These are phyloP conservation scores for Euphrasia confusa DNA, from an alignment of 257 asterid species.

Conservation along the genomic window DNA sequence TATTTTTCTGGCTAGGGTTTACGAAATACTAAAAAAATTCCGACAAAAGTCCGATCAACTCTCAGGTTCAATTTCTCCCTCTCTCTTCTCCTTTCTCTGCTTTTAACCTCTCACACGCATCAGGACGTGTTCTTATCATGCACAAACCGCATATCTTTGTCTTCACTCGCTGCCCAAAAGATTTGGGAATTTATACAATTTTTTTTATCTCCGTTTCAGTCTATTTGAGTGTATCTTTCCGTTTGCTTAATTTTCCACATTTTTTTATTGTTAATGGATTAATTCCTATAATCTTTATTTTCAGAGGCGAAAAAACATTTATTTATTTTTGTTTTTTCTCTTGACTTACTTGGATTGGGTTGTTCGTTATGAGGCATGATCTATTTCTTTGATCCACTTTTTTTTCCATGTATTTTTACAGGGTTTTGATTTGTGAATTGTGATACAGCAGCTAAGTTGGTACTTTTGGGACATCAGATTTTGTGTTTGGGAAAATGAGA, in stretches of 20 bases:
- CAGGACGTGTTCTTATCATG: not conserved
- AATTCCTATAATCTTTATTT: not conserved
- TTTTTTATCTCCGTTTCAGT: too few relatives aligned
- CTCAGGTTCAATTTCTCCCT: conserved; percentile 15
- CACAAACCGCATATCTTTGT: too few relatives aligned
- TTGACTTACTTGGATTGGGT: conserved; percentile 12
- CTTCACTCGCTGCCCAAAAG: too few relatives aligned
- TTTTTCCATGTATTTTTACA: not conserved
- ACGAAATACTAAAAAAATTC: conserved; percentile 16
- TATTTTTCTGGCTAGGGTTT: conserved; percentile 39
- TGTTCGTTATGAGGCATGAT: conserved; percentile 24
- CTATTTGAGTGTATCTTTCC: too few relatives aligned
- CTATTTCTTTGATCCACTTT: conserved; percentile 3
- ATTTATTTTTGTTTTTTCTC: conserved; percentile 2
- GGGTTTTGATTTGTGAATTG: conserved; percentile 6
- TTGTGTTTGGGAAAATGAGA: conserved; percentile 37
- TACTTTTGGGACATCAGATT: conserved; percentile 20
- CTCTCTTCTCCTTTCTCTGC: not conserved
- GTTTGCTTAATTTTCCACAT: too few relatives aligned
- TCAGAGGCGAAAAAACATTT: too few relatives aligned
- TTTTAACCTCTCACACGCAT: not conserved
- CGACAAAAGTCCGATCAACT: conserved; percentile 7
- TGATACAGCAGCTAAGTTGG: not conserved
- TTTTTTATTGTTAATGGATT: not conserved
- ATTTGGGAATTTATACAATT: too few relatives aligned